Evolutionary conservation across 2,329 filamentous ascomycete species (phyloP).

Genomic region (Penicillium sp.): DNA sequence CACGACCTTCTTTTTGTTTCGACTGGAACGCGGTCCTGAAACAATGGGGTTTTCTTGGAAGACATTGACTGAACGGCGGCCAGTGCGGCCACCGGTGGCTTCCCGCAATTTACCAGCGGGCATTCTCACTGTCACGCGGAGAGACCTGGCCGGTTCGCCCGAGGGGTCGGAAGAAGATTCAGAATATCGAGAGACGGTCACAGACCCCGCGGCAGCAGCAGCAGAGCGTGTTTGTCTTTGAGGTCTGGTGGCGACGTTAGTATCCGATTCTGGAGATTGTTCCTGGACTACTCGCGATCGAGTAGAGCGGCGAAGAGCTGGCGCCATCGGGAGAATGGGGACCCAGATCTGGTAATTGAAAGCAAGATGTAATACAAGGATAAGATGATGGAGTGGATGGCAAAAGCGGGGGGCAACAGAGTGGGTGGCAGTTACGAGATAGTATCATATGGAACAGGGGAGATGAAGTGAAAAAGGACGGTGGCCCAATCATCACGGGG

Average conservation of each 20-base stretch:
- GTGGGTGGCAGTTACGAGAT: conserved; percentile 19
- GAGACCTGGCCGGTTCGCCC: conserved; percentile 45
- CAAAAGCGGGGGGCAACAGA: conserved; percentile 8
- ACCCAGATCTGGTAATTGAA: not conserved
- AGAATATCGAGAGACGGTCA: conserved; percentile 43
- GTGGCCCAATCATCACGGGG: conserved; percentile 16
- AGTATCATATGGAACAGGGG: not conserved
- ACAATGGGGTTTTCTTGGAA: conserved; percentile 52
- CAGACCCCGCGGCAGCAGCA: conserved; percentile 31
- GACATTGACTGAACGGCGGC: conserved; percentile 45
- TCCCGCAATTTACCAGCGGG: conserved; percentile 55
- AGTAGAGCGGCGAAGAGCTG: conserved; percentile 41
- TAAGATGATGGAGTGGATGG: not conserved
- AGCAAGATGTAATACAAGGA: not conserved
- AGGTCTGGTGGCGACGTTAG: conserved; percentile 43
- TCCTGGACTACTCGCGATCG: conserved; percentile 39
- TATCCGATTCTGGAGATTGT: conserved; percentile 33
- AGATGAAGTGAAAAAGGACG: conserved; percentile 7
- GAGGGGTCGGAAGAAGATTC: conserved; percentile 38
- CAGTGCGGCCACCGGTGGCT: conserved; percentile 42
- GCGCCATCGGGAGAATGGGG: conserved; percentile 32
- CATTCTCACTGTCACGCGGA: conserved; percentile 55
- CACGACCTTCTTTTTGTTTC: conserved; percentile 49
- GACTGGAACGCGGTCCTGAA: conserved; percentile 50
- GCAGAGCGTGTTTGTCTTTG: conserved; percentile 40